Conservation (phyloP, 2,329 filamentous ascomycete species). For the Emmonsiellopsis sp. region DNA sequence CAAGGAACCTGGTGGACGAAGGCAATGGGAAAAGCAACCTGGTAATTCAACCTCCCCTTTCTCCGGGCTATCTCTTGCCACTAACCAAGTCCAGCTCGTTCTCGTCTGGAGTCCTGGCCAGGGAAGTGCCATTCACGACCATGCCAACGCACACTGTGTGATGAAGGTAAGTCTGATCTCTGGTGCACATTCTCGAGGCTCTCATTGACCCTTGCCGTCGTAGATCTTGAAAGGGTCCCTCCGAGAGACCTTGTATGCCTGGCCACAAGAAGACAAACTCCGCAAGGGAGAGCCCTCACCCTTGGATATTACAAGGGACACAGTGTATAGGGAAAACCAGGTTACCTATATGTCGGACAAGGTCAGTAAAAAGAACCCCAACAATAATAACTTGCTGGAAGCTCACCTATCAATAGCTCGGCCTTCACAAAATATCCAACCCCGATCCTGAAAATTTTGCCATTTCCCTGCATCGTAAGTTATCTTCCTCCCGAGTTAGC, state of each 20-base stretch:
- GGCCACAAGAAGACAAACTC: slow-evolving; percentile 46
- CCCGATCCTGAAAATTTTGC: slow-evolving; percentile 61
- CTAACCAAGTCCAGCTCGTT: slow-evolving; percentile 51
- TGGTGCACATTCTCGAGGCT: background rate
- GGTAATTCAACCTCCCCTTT: slow-evolving; percentile 35
- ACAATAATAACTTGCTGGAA: background rate
- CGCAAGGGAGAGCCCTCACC: slow-evolving; percentile 41
- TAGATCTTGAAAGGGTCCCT: slow-evolving; percentile 66
- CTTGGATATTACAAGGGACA: slow-evolving; percentile 57
- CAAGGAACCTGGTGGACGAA: slow-evolving; percentile 79
- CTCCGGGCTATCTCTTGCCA: background rate
- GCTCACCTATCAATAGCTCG: slow-evolving; percentile 45
- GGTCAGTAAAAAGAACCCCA: slow-evolving; percentile 17
- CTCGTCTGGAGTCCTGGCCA: slow-evolving; percentile 84
- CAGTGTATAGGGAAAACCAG: slow-evolving; percentile 57
- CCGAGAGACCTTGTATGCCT: slow-evolving; percentile 72
- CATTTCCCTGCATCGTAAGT: slow-evolving; percentile 68
- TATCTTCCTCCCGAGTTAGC: background rate
- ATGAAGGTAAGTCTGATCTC: slow-evolving; percentile 52
- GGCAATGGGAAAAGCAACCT: slow-evolving; percentile 75
- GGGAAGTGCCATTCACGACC: slow-evolving; percentile 77
- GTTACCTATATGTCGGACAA: slow-evolving; percentile 87
- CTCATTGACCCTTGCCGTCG: slow-evolving; percentile 1
- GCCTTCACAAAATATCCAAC: slow-evolving; percentile 75
- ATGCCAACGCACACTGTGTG: slow-evolving; percentile 79